A percentile compares a stretch with the other conserved stretches of the same genome.
Conservation (phyloP, 225 moss, liverwort and hornwort genomes). For the Physcomitrium patens region DNA sequence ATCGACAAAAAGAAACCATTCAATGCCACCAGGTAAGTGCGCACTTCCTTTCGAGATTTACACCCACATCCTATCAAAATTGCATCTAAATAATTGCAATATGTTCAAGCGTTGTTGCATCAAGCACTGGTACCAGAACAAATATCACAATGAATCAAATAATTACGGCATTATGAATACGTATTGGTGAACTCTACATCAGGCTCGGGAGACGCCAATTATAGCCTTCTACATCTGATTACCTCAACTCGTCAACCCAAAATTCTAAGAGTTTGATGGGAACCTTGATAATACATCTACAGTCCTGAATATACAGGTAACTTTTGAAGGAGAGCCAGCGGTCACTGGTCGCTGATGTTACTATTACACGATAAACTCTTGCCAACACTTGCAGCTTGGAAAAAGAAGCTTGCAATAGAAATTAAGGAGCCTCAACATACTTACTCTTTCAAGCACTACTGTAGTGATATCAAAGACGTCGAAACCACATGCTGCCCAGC, state of each 20-base stretch:
- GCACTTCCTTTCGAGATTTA: too few species aligned
- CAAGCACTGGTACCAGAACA: constrained; percentile 32
- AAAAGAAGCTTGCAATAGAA: constrained; percentile 39
- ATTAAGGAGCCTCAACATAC: constrained; percentile 37
- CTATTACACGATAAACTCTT: constrained; percentile 40
- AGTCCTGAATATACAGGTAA: constrained; percentile 28
- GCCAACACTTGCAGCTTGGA: constrained; percentile 43
- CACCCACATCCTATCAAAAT: neutral
- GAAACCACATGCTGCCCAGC: neutral
- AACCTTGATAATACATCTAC: constrained; percentile 29
- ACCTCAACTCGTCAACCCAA: constrained; percentile 58
- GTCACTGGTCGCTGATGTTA: constrained; percentile 33
- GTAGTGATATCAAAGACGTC: neutral
- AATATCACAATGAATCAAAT: constrained; percentile 25
- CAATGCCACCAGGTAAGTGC: too few species aligned
- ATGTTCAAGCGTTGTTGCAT: constrained; percentile 41
- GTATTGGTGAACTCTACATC: constrained; percentile 48
- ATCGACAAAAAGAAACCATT: too few species aligned
- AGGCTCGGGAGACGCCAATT: constrained; percentile 51
- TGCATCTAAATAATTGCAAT: constrained; percentile 7
- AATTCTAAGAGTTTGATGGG: constrained; percentile 39
- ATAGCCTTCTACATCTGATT: constrained; percentile 49
- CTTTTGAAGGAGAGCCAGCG: constrained; percentile 35
- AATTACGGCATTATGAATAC: constrained; percentile 35
- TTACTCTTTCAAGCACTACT: constrained; percentile 23